Evolutionary conservation across 2,329 filamentous ascomycete genomes (phyloP).

Genomic region (Colletotrichum cereale): DNA sequence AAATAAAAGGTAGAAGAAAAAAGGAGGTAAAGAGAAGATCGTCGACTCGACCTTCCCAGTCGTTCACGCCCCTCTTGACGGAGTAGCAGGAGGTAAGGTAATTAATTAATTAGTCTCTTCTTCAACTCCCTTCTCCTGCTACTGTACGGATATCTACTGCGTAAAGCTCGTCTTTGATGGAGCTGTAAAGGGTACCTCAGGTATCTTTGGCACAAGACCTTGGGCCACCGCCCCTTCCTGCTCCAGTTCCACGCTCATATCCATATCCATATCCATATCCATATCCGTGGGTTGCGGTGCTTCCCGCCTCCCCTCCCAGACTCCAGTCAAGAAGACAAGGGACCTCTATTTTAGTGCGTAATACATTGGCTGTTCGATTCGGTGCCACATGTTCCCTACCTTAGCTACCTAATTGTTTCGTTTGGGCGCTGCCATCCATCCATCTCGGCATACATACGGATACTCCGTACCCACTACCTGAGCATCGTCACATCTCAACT

Average conservation of each 20-base stretch:
- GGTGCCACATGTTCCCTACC: not conserved
- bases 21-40: constrained; percentile 11
- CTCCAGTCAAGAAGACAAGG: not conserved
- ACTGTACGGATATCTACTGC: no score
- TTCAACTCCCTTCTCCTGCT: not conserved
- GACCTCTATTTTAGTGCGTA: constrained; percentile 15
- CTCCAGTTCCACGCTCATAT: not conserved
- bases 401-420: not conserved
- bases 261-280: no score
- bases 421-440: not conserved
- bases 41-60: constrained; percentile 5
- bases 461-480: not conserved
- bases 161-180: not conserved
- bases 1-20: not conserved
- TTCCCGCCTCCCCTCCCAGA: not conserved
- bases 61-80: not conserved
- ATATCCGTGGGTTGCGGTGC: not conserved
- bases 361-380: no score
- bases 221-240: constrained; percentile 7
- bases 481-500: not conserved
- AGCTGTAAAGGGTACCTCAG: constrained; percentile 5
- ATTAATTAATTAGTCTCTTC: not conserved
- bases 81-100: not conserved
- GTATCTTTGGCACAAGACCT: no score
- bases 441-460: not conserved